Conservation (phyloP, 352 stramenopile species). For the Globisporangium spiculum region DNA sequence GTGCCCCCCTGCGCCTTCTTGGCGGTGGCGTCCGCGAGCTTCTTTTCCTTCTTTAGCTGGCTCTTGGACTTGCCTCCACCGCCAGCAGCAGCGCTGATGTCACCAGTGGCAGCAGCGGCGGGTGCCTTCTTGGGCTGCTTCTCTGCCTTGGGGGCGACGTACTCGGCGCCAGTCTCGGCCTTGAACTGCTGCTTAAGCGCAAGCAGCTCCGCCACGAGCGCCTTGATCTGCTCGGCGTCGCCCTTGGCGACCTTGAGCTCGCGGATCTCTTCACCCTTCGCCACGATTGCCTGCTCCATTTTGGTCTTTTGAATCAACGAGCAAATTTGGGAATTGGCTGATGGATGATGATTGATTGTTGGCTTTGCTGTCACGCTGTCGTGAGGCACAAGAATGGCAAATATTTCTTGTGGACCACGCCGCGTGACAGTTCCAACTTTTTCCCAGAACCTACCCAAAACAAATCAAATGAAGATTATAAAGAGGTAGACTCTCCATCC, state of each 20-base stretch:
- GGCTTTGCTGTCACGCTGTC: background rate
- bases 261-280: constrained; percentile 75
- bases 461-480: background rate
- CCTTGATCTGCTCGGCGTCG: constrained; percentile 40
- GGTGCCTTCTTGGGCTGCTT: constrained; percentile 38
- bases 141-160: constrained; percentile 38
- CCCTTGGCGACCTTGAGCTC: constrained; percentile 79
- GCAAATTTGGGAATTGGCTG: background rate
- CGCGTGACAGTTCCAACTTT: too few species aligned
- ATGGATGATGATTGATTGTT: background rate
- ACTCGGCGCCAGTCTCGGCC: constrained; percentile 66
- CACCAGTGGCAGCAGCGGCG: constrained; percentile 2
- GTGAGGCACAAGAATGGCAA: background rate
- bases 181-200: constrained; percentile 83
- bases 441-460: background rate
- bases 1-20: constrained; percentile 29
- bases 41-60: constrained; percentile 89
- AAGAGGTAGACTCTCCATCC: too few species aligned
- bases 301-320: background rate
- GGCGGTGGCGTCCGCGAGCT: constrained; percentile 48
- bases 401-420: too few species aligned
- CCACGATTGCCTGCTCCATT: constrained; percentile 52
- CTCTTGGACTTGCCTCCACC: constrained; percentile 73
- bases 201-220: constrained; percentile 58
- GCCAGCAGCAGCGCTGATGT: background rate